Conservation (phyloP, 2,329 filamentous ascomycete genomes). For the Ampelomyces quisqualis region DNA sequence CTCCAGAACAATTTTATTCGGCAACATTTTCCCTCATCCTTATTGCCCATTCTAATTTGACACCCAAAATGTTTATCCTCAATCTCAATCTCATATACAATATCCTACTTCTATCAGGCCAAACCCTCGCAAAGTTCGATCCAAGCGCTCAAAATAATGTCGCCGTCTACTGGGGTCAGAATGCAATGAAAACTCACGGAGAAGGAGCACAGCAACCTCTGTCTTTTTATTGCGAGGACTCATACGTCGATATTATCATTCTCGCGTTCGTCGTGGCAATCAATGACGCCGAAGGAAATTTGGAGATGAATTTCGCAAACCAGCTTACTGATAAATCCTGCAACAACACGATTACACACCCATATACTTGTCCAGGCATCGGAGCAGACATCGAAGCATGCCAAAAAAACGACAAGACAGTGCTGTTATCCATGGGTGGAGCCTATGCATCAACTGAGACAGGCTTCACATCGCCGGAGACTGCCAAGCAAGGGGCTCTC, state of each 20-base stretch:
- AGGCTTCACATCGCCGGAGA: slow-evolving; percentile 45
- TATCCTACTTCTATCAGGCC: too few relatives aligned
- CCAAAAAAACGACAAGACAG: slow-evolving; percentile 65
- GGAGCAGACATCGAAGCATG: slow-evolving; percentile 61
- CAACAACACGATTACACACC: too few relatives aligned
- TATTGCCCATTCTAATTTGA: too few relatives aligned
- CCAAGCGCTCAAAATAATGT: slow-evolving; percentile 49
- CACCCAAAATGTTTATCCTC: too few relatives aligned
- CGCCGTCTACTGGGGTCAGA: slow-evolving; percentile 66
- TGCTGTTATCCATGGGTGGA: slow-evolving; percentile 72
- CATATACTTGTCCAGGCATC: slow-evolving; percentile 62
- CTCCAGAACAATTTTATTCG: too few relatives aligned
- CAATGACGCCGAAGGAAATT: slow-evolving; percentile 51
- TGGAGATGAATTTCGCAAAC: slow-evolving; percentile 66
- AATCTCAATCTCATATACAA: too few relatives aligned
- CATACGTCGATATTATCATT: slow-evolving; percentile 52
- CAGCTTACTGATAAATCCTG: not conserved
- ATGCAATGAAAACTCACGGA: slow-evolving; percentile 14
- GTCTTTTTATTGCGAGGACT: slow-evolving; percentile 12
- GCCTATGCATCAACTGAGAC: slow-evolving; percentile 56
- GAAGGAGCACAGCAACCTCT: slow-evolving; percentile 17
- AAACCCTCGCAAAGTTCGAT: not conserved
- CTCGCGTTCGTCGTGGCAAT: slow-evolving; percentile 64
- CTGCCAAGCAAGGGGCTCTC: slow-evolving; percentile 54
- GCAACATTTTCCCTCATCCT: too few relatives aligned